Evolutionary conservation across 2,329 filamentous ascomycete species (phyloP).

Genomic region (Didymella segeticola): DNA sequence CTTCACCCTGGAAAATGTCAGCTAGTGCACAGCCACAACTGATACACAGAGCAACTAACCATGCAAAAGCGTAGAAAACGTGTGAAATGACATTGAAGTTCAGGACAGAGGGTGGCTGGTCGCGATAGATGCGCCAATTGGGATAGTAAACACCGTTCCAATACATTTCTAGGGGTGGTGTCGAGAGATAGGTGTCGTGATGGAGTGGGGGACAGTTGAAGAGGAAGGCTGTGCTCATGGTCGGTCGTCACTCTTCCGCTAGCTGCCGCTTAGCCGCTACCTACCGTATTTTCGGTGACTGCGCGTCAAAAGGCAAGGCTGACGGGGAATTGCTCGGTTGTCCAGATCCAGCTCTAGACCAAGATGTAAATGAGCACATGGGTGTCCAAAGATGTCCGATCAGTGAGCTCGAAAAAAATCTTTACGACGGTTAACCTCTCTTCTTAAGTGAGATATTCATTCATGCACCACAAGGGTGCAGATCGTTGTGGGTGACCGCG

Average conservation of each 20-base stretch:
- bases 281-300: slow-evolving; percentile 29
- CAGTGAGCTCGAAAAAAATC: no score
- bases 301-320: slow-evolving; percentile 34
- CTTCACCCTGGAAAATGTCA: slow-evolving; percentile 62
- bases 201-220: slow-evolving; percentile 25
- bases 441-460: background rate
- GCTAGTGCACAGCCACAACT: slow-evolving; percentile 18
- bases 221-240: slow-evolving; percentile 41
- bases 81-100: slow-evolving; percentile 80
- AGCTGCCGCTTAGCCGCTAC: slow-evolving; percentile 41
- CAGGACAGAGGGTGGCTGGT: slow-evolving; percentile 75
- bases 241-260: slow-evolving; percentile 30
- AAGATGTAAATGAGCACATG: background rate
- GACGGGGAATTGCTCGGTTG: slow-evolving; percentile 7
- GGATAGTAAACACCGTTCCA: slow-evolving; percentile 84
- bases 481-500: background rate
- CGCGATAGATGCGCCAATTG: slow-evolving; percentile 76
- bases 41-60: slow-evolving; percentile 47
- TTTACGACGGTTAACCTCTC: no score
- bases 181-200: slow-evolving; percentile 38
- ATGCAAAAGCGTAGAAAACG: slow-evolving; percentile 83
- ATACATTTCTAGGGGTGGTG: slow-evolving; percentile 47
- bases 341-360: background rate
- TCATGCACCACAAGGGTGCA: background rate
- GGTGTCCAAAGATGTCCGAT: background rate